A percentile compares a stretch with the other conserved stretches of the same genome.
Conservation (phyloP, 345 rosid genomes). For the Dimocarpus longan region DNA sequence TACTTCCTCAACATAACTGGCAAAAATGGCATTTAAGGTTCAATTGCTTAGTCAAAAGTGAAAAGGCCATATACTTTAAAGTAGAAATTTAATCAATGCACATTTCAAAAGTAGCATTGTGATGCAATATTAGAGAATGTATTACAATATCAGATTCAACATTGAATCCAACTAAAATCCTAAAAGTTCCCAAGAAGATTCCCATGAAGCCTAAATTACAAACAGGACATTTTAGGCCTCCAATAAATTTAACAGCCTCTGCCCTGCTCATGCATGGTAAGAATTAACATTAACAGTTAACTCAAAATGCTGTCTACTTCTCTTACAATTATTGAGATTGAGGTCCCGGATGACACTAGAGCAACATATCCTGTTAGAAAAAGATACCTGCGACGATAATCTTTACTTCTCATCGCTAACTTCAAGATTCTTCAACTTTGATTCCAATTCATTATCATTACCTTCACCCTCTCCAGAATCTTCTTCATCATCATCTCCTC, state of each 20-base stretch:
- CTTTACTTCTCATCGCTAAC: constrained; percentile 50
- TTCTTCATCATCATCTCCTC: constrained; percentile 55
- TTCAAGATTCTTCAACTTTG: constrained; percentile 71
- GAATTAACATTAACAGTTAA: constrained; percentile 26
- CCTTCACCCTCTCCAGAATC: constrained; percentile 47
- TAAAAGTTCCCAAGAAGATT: neutral
- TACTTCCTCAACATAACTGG: too few species aligned
- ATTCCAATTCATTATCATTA: constrained; percentile 63
- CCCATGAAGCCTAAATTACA: constrained; percentile 11
- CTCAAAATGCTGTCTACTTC: constrained; percentile 27
- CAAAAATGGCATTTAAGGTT: neutral
- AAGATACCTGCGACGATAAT: neutral
- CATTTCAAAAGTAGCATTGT: neutral
- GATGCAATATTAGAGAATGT: neutral
- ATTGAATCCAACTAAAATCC: neutral
- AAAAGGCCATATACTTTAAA: neutral
- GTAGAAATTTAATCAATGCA: neutral
- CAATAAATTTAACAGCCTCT: constrained; percentile 10
- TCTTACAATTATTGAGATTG: constrained; percentile 24
- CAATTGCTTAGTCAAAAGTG: neutral
- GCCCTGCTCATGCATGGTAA: constrained; percentile 17
- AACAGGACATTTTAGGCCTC: neutral
- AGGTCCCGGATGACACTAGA: constrained; percentile 8
- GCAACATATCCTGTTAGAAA: constrained; percentile 18
- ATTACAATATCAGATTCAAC: neutral